Evolutionary conservation across 441 rosid genomes (phyloP), one percentile per base, ranked within the genome.

Genomic region (Mallotus japonicus): DNA sequence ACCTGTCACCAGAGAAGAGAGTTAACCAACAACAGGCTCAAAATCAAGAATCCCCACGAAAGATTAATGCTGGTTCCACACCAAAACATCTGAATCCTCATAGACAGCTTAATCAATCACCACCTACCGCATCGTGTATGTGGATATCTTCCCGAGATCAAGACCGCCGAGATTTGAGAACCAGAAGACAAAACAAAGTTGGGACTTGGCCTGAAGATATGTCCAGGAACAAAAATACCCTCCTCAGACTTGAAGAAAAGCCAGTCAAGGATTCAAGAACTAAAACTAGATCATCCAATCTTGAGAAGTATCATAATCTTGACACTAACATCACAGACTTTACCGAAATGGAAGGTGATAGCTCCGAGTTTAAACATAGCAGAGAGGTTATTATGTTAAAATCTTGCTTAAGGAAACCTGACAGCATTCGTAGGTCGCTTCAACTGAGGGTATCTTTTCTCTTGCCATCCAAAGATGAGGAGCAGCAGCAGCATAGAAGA

Each of bases 361-460:
- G 17, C 20, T 4, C 17, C 8, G 79, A 58, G 63, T 74, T 12
- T 56, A 71, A 63, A 65, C n/a, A 34, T 19, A 63, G 58, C 13
- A n/a, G 58, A 66, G 63, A 79, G 49, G 70, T 56, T 62, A 34
- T 54, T 14, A 53, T 3, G 37, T 62, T 79, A 57, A 83, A 79
- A 70, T 72, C 87, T 49, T 85, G 87, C 72, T 65, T 81, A 50
- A 77, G 79, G 75, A 82, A 83, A 81, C 20, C 53, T 15, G 80
- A 77, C 60, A 74, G 87, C 69, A 69, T 16, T 61, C 55, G 80
- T 1, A 82, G 69, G 72, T 68, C 60, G 46, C 80, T 72, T 28
- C 50, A 16, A 47, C 83, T 72, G 8, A 74, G 59, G 62, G 87
- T 86, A 59, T 58, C 83, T 16, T 86, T 83, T 71, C 19, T 32